Evolutionary conservation across 306 rosid genomes (phyloP), one percentile per base, ranked within the genome.

Genomic region (Cicer arietinum): DNA sequence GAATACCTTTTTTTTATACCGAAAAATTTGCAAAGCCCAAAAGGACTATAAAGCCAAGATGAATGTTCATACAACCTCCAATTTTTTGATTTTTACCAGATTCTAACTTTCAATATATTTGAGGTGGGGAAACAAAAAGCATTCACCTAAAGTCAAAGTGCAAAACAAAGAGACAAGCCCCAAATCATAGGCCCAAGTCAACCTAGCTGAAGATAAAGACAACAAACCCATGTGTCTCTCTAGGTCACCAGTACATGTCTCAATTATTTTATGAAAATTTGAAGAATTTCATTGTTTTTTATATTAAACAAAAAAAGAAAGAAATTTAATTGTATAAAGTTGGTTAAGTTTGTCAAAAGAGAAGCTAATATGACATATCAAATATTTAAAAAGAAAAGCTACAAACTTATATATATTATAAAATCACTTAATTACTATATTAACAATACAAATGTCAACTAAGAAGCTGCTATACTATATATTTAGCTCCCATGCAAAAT

Each of bases 401-500:
- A 58, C 25, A 42, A 62, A 7, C 14, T 30, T 30, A 30, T 20
- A 43, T 54, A 25, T 17, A 41, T 60, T 73, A 59, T 44, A 39
- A 11, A 72, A 65, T 65, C 20, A 44, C 57, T 79, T 56, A 12
- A 50, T 50, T 56, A 73, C 40, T 17, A 64, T 35, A 57, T 46
- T 42, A 65, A 56, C 74, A 17, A 66, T 65, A 57, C 61, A 79
- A 40, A 73, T 40, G 40, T 30, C 12, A 53, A 71, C 14, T 30
- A 7, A 0, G 25, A 8, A 46, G 48, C 73, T 17, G 13, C 53
- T 20, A 50, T 50, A 20, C 60, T 22, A 63, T 7, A 30, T 30
- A 22, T 47, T 58, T 9, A 69, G 9, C 45, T 80, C 25, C 71
- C 16, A 30, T 52, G 53, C 77, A 69, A 71, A 39, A 81, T 14